Evolutionary conservation across 495 filamentous ascomycete species (phyloP).

Genomic region (Trichoderma orchidacearum): DNA sequence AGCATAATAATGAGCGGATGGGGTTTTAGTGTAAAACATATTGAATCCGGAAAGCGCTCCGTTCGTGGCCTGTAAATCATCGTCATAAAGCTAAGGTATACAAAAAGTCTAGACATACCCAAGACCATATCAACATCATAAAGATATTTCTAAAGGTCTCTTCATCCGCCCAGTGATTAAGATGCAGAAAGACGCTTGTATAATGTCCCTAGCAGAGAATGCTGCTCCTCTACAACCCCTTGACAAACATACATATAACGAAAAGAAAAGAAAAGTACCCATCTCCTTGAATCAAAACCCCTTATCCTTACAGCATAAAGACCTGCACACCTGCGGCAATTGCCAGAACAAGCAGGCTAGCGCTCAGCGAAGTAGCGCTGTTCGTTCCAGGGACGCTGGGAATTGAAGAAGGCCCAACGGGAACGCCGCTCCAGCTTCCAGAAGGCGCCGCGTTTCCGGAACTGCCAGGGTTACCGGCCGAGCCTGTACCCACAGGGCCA

Average conservation of each 20-base stretch:
- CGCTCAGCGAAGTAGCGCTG: neutral
- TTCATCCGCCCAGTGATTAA: too few species aligned
- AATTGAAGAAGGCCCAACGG: neutral
- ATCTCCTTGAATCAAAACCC: too few species aligned
- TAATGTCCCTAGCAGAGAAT: too few species aligned
- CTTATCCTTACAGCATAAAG: neutral
- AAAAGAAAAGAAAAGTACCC: neutral
- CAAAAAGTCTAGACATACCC: neutral
- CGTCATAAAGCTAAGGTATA: slow-evolving; percentile 1
- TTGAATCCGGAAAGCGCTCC: neutral
- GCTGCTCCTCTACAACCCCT: too few species aligned
- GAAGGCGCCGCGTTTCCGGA: neutral
- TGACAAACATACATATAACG: neutral
- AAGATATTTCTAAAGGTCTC: too few species aligned
- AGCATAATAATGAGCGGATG: too few species aligned
- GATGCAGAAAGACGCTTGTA: too few species aligned
- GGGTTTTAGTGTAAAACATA: too few species aligned
- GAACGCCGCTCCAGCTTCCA: neutral
- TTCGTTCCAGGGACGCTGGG: neutral
- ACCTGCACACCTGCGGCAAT: neutral
- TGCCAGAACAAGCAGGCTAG: neutral
- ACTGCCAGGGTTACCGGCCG: neutral
- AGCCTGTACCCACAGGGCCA: neutral
- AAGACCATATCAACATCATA: neutral
- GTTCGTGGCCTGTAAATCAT: neutral